These are phyloP conservation scores for Biscogniauxia sp. DNA, from an alignment of 2,329 filamentous ascomycete genomes.

Conservation along the genomic window DNA sequence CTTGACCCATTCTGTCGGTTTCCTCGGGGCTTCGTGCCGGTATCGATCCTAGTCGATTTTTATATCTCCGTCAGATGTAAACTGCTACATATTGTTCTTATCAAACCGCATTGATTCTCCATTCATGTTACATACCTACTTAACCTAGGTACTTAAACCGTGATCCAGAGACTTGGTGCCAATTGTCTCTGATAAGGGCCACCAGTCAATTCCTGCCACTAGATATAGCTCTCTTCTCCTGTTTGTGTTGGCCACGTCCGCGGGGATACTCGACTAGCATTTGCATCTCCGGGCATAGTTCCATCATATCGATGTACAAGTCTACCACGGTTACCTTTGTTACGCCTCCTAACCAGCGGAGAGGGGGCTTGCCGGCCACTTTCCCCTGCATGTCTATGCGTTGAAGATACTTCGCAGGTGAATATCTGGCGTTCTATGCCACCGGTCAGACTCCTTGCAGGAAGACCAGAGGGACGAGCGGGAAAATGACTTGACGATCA, in stretches of 20 bases:
- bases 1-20: conserved; percentile 12
- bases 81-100: conserved; percentile 17
- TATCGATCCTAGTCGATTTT: conserved; percentile 15
- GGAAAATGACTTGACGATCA: conserved; percentile 5
- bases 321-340: neutral
- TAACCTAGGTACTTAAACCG: too few relatives aligned
- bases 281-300: conserved; percentile 15
- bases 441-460: neutral
- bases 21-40: neutral
- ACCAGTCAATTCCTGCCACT: neutral
- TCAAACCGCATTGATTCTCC: conserved; percentile 25
- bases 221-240: conserved; percentile 4
- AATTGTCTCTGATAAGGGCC: conserved; percentile 25
- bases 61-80: conserved; percentile 27
- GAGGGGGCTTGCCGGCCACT: neutral
- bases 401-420: neutral
- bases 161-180: conserved; percentile 4
- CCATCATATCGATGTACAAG: neutral
- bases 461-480: neutral
- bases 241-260: conserved; percentile 17
- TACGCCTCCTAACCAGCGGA: neutral
- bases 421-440: neutral
- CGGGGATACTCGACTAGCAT: conserved; percentile 16
- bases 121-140: neutral
- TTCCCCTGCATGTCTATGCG: neutral